Base-by-base conservation (phyloP, 768 basidiomycete species). In the Termitomyces sp. region DNA sequence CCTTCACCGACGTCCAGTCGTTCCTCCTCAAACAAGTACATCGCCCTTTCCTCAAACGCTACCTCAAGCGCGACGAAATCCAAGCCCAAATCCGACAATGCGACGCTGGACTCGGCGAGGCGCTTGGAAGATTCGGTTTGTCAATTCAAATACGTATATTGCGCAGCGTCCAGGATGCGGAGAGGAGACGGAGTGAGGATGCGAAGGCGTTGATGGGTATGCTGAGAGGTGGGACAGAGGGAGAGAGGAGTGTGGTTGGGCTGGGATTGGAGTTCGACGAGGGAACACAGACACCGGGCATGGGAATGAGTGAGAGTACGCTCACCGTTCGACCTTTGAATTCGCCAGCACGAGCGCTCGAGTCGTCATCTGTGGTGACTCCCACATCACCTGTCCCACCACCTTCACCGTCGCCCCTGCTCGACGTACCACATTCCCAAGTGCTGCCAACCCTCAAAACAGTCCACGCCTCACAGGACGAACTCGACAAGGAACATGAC, bases 1-100 rank as follows among this genome's bases (percentile, higher is more conserved):
- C 81, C 0, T 83, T 80, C 60, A 54, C 58, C 3, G 48, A 67
- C 4, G 77, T 88, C 3, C 70, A 73, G 35, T 57, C 63, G 3
- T 79, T 91, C 58, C 73, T 89, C 25, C 63, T 74, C 50, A 84
- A 81, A 58, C 84, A 89, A 59, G 72, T 75, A 12, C 73, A 80
- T 39, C 73, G 88, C 2, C 86, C 89, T 0, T 91, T 90, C 71
- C 68, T 93, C 60, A 88, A 89, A 67, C 77, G 88, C 7, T 91
- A 89, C 63, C 75, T 93, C 31, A 84, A 84, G 64, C 80, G 88
- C 41, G 85, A 89, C 31, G 88, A 91, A 58, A 85, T 85, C 29
- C 63, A 76, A 18, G 70, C 73, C 6, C 77, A 80, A 35, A 81
- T 92, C 15, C 56, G 66, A 1, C 71, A 50, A 4, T 84, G 84